phyloP scores from a whole-genome alignment of 345 rosid genomes.

The Eucalyptus marginata region DNA sequence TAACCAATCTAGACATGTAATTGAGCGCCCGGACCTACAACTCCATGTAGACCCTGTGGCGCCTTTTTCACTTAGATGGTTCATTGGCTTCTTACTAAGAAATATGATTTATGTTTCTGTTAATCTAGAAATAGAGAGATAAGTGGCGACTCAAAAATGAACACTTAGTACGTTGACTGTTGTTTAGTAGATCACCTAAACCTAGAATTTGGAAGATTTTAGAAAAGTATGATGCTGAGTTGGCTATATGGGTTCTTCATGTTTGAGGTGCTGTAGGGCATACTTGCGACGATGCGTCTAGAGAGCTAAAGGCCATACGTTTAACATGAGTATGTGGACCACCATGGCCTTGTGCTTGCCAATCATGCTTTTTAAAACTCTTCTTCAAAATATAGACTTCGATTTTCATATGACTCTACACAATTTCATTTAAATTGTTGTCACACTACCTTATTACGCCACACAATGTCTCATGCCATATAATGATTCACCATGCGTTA shows the following conservation, averaged over 20 bases:
- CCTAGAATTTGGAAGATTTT: neutral
- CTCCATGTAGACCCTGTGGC: neutral
- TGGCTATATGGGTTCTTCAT: neutral
- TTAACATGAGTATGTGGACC: neutral
- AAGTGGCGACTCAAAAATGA: neutral
- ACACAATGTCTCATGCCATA: neutral
- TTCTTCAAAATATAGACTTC: neutral
- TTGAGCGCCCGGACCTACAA: neutral
- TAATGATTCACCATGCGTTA: neutral
- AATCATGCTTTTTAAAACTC: neutral
- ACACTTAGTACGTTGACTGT: neutral
- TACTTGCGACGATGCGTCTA: neutral
- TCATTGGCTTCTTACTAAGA: neutral
- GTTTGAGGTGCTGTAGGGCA: neutral
- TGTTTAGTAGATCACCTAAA: neutral
- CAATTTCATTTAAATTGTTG: neutral
- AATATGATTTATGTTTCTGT: neutral
- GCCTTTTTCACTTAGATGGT: neutral
- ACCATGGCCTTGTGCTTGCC: neutral
- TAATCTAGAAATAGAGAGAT: neutral
- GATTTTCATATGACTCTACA: neutral
- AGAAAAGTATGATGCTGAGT: neutral
- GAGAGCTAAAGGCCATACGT: neutral
- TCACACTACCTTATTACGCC: neutral
- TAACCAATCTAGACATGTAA: neutral